A percentile compares a stretch with the other conserved stretches of the same genome.
Conservation (phyloP, 495 filamentous ascomycete genomes). For the Aspergillus carlsbadensis region DNA sequence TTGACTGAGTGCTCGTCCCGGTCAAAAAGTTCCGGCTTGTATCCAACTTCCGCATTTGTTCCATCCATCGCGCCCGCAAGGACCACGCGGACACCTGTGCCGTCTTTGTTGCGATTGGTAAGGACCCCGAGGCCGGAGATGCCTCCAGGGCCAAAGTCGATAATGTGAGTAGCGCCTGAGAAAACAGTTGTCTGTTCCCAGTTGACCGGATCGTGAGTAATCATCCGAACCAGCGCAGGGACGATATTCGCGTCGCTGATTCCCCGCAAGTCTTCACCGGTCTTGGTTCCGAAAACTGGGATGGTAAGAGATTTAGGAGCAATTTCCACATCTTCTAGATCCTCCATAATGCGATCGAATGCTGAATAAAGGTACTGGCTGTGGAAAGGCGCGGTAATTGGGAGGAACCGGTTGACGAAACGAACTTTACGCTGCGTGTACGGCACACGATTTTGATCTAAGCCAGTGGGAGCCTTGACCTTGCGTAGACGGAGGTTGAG, state of each 20-base stretch:
- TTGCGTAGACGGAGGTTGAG: slow-evolving; percentile 91
- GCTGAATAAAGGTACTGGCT: slow-evolving; percentile 86
- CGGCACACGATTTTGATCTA: slow-evolving; percentile 93
- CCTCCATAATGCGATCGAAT: slow-evolving; percentile 74
- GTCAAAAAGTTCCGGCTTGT: slow-evolving; percentile 96
- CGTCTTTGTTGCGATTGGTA: slow-evolving; percentile 97
- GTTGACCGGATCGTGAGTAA: slow-evolving; percentile 85
- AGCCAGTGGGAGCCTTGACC: slow-evolving; percentile 92
- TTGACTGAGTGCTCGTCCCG: slow-evolving; percentile 92
- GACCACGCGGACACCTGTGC: slow-evolving; percentile 93
- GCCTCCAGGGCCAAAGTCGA: slow-evolving; percentile 95
- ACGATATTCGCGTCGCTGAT: slow-evolving; percentile 66
- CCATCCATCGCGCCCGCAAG: slow-evolving; percentile 89
- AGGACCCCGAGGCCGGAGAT: slow-evolving; percentile 95
- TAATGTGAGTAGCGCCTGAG: slow-evolving; percentile 82
- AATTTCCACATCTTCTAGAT: slow-evolving; percentile 78
- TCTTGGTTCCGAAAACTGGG: slow-evolving; percentile 84
- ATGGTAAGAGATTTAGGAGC: slow-evolving; percentile 67
- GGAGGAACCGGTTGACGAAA: slow-evolving; percentile 95
- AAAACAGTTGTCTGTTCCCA: slow-evolving; percentile 95
- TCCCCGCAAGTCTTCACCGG: slow-evolving; percentile 75
- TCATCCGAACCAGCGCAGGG: slow-evolving; percentile 82
- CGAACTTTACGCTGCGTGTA: slow-evolving; percentile 93
- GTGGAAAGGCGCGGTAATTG: slow-evolving; percentile 97
- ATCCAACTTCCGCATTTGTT: slow-evolving; percentile 85